A percentile compares a stretch with the other conserved stretches of the same genome.
These are phyloP conservation scores for Gynostemma pentaphyllum DNA, from an alignment of 306 rosid species.

Conservation along the genomic window DNA sequence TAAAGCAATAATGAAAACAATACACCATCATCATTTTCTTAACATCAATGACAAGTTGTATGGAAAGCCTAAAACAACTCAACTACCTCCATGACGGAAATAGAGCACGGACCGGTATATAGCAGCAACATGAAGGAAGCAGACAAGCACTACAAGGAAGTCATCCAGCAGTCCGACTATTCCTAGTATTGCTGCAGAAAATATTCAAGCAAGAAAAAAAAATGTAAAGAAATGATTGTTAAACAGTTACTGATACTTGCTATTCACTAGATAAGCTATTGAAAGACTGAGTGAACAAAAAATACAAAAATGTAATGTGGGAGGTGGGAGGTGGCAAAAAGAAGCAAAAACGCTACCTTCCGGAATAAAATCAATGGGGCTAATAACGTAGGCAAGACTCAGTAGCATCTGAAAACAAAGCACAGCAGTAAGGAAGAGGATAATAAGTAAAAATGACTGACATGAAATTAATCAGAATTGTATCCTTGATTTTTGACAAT, in stretches of 20 bases:
- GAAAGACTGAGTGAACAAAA: not conserved
- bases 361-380: constrained; percentile 87
- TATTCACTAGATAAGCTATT: not conserved
- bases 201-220: not conserved
- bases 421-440: not conserved
- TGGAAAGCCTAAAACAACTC: not conserved
- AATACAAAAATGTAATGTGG: not conserved
- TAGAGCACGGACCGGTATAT: constrained; percentile 65
- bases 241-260: not conserved
- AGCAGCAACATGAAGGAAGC: constrained; percentile 71
- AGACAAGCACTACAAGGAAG: constrained; percentile 43
- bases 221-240: not conserved
- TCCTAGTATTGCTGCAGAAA: constrained; percentile 59
- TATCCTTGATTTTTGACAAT: too few species aligned
- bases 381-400: constrained; percentile 46
- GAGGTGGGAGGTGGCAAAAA: too few species aligned
- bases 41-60: not conserved
- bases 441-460: constrained; percentile 1
- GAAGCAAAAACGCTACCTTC: constrained; percentile 36
- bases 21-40: not conserved
- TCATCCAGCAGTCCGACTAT: constrained; percentile 77
- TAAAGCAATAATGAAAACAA: too few species aligned
- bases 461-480: not conserved
- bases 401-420: constrained; percentile 41
- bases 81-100: constrained; percentile 63